Conservation (phyloP, 345 rosid species). For the Euphorbia tirucalli region DNA sequence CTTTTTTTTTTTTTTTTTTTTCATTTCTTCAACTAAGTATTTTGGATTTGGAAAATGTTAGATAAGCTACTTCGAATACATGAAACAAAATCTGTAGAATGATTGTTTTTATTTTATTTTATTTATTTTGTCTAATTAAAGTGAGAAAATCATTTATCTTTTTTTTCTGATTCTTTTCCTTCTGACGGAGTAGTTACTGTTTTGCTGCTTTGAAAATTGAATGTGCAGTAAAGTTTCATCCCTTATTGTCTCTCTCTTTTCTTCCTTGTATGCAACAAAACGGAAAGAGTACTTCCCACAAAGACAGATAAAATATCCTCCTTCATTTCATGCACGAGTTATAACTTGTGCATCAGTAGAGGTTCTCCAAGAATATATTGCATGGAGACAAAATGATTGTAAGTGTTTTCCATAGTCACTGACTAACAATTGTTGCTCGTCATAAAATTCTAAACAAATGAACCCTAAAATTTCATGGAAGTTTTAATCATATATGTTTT, state of each 20-base stretch:
- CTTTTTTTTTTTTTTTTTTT: too few relatives aligned
- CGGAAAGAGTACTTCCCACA: slow-evolving; percentile 71
- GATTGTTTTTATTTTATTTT: not conserved
- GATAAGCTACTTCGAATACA: not conserved
- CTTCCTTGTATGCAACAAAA: slow-evolving; percentile 61
- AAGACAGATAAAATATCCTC: slow-evolving; percentile 52
- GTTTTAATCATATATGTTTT: not conserved
- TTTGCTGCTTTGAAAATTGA: slow-evolving; percentile 20
- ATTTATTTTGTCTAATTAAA: not conserved
- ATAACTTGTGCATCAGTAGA: slow-evolving; percentile 66
- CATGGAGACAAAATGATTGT: slow-evolving; percentile 93
- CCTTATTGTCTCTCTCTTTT: slow-evolving; percentile 63
- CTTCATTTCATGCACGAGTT: slow-evolving; percentile 60
- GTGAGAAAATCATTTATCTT: not conserved
- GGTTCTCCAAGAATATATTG: slow-evolving; percentile 75
- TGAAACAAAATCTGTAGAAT: not conserved
- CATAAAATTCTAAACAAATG: not conserved
- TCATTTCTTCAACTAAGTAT: not conserved
- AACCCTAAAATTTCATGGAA: not conserved
- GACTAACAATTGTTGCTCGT: not conserved
- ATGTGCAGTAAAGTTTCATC: slow-evolving; percentile 77
- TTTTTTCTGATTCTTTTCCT: not conserved
- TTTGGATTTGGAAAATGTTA: not conserved
- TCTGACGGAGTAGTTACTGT: slow-evolving; percentile 12
- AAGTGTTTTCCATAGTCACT: slow-evolving; percentile 22